Evolutionary conservation across 306 rosid genomes (phyloP), one percentile per base, ranked within the genome.

Genomic region (Rosa multiflora): DNA sequence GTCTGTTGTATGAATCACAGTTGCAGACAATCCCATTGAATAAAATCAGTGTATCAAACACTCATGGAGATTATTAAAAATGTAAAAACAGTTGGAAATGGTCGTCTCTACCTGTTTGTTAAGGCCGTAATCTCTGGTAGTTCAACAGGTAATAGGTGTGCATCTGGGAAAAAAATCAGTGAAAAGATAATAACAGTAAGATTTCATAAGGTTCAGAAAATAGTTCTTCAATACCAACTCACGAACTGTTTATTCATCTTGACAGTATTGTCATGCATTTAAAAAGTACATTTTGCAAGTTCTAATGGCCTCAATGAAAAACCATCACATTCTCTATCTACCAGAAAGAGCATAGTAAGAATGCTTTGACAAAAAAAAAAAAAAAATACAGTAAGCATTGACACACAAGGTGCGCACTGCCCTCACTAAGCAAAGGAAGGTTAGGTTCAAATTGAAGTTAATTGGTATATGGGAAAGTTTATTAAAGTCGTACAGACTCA

Each of bases 111-210:
- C 99, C 99, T 90, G 83, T 89, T 88, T 11, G 94, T 89, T 86
- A 84, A 75, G 46, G 97, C 86, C 53, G 82, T 39, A 59, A 87
- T 86, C 86, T 92, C 99, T 15, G 97, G 97, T 86, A 94, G 86
- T 72, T 94, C 95, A 53, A 92, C 91, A 43, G 98, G 95, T 69
- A 94, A 76, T 66, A 94, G 86, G 84, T 94, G 99, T 43, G 95
- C 97, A 82, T 91, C 99, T 94, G 90, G 67, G 84, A 77, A 83
- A 70, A 72, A 39, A 42, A 79, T 55, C 58, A 74, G 52, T 47
- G 18, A 37, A 39, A 70, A 63, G 21, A 35, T 13, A 9, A 35
- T 9, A 49, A 35, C 32, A 59, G 39, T 32, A 2, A 17, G 29
- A 64, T 8, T 11, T 26, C 32, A 73, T 14, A 58, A 23, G 29